These are phyloP conservation scores for Curvularia eragrostidis DNA, from an alignment of 2,329 filamentous ascomycete genomes.

Conservation along the genomic window DNA sequence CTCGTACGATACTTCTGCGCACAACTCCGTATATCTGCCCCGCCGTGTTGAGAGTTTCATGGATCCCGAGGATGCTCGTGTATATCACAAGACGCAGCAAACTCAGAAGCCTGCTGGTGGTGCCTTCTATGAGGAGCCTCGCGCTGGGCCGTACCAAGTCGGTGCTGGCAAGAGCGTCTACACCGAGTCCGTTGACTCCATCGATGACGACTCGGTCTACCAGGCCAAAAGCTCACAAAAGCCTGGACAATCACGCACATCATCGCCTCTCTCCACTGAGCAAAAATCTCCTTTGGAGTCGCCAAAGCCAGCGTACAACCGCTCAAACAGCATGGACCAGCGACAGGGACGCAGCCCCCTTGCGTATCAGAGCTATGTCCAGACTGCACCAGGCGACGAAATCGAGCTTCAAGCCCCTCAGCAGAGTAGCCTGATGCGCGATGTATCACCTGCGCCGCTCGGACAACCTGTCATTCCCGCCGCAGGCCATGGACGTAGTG, in stretches of 20 bases:
- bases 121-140: conserved; percentile 49
- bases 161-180: conserved; percentile 38
- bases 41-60: conserved; percentile 77
- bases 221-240: conserved; percentile 36
- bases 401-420: conserved; percentile 49
- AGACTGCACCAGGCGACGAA: conserved; percentile 42
- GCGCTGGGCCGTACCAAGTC: conserved; percentile 37
- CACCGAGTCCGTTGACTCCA: conserved; percentile 46
- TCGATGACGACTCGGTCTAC: conserved; percentile 47
- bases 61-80: conserved; percentile 75
- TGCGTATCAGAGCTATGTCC: conserved; percentile 54
- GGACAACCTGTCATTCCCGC: conserved; percentile 16
- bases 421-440: conserved; percentile 43
- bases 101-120: conserved; percentile 55
- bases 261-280: conserved; percentile 44
- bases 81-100: conserved; percentile 72
- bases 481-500: conserved; percentile 38
- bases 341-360: conserved; percentile 55
- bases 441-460: conserved; percentile 44
- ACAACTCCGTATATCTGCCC: conserved; percentile 69
- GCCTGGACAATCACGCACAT: conserved; percentile 33
- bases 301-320: conserved; percentile 41
- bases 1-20: conserved; percentile 61
- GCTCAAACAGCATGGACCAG: conserved; percentile 24
- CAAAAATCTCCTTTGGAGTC: conserved; percentile 35